Percentiles rank a stretch among this genome's conserved stretches.
These are phyloP conservation scores for Protomyces lactucae-debilis DNA, from an alignment of 1,139 yeast genomes.

Conservation along the genomic window DNA sequence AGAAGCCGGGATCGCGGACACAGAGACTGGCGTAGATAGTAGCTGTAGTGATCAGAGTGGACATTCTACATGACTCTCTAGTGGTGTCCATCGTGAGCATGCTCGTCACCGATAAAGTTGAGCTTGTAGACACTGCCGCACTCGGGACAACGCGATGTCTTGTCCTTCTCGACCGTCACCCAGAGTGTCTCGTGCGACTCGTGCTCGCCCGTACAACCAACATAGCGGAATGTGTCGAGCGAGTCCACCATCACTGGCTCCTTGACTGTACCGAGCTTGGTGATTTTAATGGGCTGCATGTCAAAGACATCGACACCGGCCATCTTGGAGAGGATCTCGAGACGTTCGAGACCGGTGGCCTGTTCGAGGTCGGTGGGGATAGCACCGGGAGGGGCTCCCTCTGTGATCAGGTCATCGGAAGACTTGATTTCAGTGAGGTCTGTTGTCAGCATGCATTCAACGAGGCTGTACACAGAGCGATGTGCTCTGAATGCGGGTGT, in stretches of 20 bases:
- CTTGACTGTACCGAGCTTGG: slow-evolving; percentile 61
- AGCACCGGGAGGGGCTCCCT: slow-evolving; percentile 74
- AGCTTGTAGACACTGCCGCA: slow-evolving; percentile 93
- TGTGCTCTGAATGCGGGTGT: neutral
- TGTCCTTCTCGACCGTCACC: slow-evolving; percentile 81
- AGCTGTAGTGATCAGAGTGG: neutral
- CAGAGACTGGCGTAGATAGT: neutral
- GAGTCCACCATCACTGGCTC: slow-evolving; percentile 89
- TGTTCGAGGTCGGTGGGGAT: slow-evolving; percentile 93
- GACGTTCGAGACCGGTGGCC: slow-evolving; percentile 97
- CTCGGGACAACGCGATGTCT: slow-evolving; percentile 96
- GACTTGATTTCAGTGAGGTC: slow-evolving; percentile 71
- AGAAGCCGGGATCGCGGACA: neutral
- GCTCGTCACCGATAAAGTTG: slow-evolving; percentile 79
- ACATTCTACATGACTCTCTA: neutral
- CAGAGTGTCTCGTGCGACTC: slow-evolving; percentile 78
- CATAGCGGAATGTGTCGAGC: slow-evolving; percentile 88
- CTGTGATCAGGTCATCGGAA: slow-evolving; percentile 74
- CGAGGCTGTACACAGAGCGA: too few species aligned
- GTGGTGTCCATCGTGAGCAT: slow-evolving; percentile 42
- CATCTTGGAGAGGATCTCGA: slow-evolving; percentile 86
- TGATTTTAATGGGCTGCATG: slow-evolving; percentile 39
- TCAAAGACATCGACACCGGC: slow-evolving; percentile 97
- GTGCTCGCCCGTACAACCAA: slow-evolving; percentile 96
- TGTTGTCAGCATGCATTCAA: neutral